These are phyloP conservation scores for Backusella psychrophila DNA, from an alignment of 192 early-diverging fungal species.

Conservation along the genomic window DNA sequence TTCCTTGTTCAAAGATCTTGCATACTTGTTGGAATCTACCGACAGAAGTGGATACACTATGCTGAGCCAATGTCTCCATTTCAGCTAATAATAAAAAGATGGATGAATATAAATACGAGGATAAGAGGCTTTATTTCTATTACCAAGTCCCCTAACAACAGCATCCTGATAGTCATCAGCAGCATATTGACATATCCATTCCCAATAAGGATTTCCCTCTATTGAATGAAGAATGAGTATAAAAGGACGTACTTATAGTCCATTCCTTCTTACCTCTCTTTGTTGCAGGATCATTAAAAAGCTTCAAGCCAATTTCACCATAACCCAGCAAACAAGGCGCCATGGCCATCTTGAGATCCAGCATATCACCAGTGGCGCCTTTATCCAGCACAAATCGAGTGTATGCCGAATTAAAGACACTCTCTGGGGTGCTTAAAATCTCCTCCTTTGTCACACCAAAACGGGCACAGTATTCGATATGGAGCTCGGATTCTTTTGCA, in stretches of 20 bases:
- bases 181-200: conserved; percentile 76
- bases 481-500: conserved; percentile 64
- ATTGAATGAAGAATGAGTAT: background rate
- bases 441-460: conserved; percentile 75
- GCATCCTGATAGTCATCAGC: conserved; percentile 66
- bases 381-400: conserved; percentile 82
- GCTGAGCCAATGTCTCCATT: conserved; percentile 48
- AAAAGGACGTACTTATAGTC: no score
- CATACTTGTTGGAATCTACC: conserved; percentile 60
- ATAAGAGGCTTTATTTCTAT: conserved; percentile 14
- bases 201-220: conserved; percentile 80
- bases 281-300: conserved; percentile 65
- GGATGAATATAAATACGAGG: background rate
- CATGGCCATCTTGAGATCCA: conserved; percentile 81
- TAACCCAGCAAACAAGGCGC: conserved; percentile 85
- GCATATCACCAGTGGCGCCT: conserved; percentile 62
- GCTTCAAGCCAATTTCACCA: conserved; percentile 67
- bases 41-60: conserved; percentile 47
- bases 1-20: conserved; percentile 67
- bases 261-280: conserved; percentile 50
- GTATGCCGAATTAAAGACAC: conserved; percentile 76
- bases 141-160: conserved; percentile 53
- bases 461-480: conserved; percentile 67
- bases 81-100: conserved; percentile 35
- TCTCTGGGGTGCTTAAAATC: conserved; percentile 66